Evolutionary conservation across 179 eudicot genomes (phyloP).

Genomic region (Drosera spatulata): DNA sequence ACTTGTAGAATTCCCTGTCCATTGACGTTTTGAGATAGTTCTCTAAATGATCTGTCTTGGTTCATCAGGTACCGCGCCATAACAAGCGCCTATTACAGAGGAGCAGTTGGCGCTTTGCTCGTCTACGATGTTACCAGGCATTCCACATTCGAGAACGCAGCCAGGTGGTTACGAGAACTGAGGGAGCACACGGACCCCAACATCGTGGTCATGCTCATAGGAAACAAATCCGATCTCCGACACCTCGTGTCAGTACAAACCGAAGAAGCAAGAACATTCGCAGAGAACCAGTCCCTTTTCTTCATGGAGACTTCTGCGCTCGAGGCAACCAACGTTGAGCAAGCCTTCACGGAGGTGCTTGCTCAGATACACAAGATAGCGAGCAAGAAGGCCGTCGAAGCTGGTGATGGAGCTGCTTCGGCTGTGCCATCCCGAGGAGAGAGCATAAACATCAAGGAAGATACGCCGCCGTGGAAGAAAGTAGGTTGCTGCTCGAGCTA

Average conservation of each 20-base stretch:
- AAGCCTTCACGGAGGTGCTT: slow-evolving; percentile 60
- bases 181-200: slow-evolving; percentile 80
- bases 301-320: slow-evolving; percentile 86
- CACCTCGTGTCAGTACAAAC: slow-evolving; percentile 33
- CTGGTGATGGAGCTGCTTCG: slow-evolving; percentile 32
- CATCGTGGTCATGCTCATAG: slow-evolving; percentile 59
- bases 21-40: neutral
- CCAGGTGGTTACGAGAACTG: slow-evolving; percentile 66
- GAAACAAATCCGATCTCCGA: too few relatives aligned
- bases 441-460: slow-evolving; percentile 34
- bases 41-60: neutral
- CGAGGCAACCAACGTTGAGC: slow-evolving; percentile 10
- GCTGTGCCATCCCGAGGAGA: slow-evolving; percentile 34
- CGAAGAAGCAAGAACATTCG: slow-evolving; percentile 63
- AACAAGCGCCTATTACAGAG: slow-evolving; percentile 74
- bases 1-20: too few relatives aligned
- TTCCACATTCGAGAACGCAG: slow-evolving; percentile 56
- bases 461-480: slow-evolving; percentile 25
- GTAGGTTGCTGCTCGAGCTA: slow-evolving; percentile 19
- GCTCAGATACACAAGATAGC: slow-evolving; percentile 48
- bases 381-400: slow-evolving; percentile 64
- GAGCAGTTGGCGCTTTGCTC: slow-evolving; percentile 45
- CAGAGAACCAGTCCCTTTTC: slow-evolving; percentile 66
- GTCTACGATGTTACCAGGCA: slow-evolving; percentile 39
- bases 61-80: slow-evolving; percentile 55